These are phyloP conservation scores for Pichia sp. DNA, from an alignment of 1,139 yeast species.

Conservation along the genomic window DNA sequence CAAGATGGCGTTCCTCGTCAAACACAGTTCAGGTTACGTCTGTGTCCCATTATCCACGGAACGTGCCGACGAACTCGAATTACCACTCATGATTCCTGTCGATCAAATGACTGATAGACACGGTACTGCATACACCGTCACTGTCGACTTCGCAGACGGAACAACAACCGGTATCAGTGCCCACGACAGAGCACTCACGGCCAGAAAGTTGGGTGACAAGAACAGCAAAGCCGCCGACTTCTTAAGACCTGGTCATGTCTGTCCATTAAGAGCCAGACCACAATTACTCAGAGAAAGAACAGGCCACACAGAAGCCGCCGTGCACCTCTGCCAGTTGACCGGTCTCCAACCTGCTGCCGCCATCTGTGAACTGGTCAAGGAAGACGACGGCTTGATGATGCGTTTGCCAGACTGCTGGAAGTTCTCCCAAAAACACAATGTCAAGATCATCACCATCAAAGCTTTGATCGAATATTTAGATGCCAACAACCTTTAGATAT, in stretches of 20 bases:
- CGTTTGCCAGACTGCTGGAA: constrained; percentile 80
- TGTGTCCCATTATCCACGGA: constrained; percentile 84
- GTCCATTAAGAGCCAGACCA: constrained; percentile 88
- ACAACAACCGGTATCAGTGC: constrained; percentile 99
- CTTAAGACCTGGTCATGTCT: constrained; percentile 88
- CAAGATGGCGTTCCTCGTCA: constrained; percentile 93
- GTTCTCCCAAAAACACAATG: constrained; percentile 60
- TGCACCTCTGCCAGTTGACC: constrained; percentile 76
- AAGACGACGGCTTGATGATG: constrained; percentile 95
- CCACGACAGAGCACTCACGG: constrained; percentile 87
- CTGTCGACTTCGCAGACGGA: constrained; percentile 80
- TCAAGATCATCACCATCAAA: constrained; percentile 81
- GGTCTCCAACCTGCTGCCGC: constrained; percentile 87
- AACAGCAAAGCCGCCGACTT: constrained; percentile 59
- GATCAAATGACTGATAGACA: constrained; percentile 71
- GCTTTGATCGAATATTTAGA: constrained; percentile 61
- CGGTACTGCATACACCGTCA: constrained; percentile 95
- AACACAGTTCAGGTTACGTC: constrained; percentile 87
- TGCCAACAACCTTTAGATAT: constrained; percentile 16
- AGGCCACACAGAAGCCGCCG: constrained; percentile 99
- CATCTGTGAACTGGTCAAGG: constrained; percentile 92
- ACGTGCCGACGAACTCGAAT: constrained; percentile 74
- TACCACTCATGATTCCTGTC: constrained; percentile 70
- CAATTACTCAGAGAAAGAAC: constrained; percentile 80
- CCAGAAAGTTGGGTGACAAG: constrained; percentile 65